Evolutionary conservation across 352 stramenopile species (phyloP), one percentile per base, ranked within the genome.

Genomic region (Blastocystis sp.): DNA sequence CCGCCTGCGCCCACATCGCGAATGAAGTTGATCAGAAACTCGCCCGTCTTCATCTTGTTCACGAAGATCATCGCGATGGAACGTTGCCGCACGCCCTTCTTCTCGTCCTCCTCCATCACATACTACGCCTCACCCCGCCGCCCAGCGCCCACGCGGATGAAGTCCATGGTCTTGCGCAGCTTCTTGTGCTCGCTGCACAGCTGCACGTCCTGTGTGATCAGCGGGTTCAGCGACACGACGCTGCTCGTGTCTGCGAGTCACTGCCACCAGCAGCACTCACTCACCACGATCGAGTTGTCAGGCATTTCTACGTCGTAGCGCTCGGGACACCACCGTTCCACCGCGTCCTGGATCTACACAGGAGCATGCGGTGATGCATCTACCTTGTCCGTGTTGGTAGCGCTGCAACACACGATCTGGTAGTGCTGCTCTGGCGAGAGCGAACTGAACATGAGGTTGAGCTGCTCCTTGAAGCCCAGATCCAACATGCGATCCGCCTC

Each of bases 121-220:
- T 38, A 81, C 71, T 81, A 71, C 41, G n/a, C 4, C 4, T 52
- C 7, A 76, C 19, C 10, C 17, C 11, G 9, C 43, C 23, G 7
- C 23, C 11, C 65, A 11, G 17, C 65, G 41, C 43, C 53, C 21
- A 81, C 71, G 14, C 71, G 71, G 41, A 81, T 81, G 71, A 81
- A 81, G 62, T 81, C 71, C 17, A 81, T 66, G 7, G 62, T 11
- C 41, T 81, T 81, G 9, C 71, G 71, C 9, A 69, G 9, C 60
- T 81, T 81, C 43, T 81, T 81, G 52, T 81, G 71, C 60, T 81
- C 71, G 41, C 53, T 69, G 41, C 71, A 81, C 11, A 81, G 14
- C 9, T 81, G 71, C 9, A 81, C 23, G 52, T 81, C 71, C 34
- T 81, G 71, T 19, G 60, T 81, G 10, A 81, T 71, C 43, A 76